A percentile compares a stretch with the other conserved stretches of the same genome.
Conservation (phyloP, 352 stramenopile genomes). For the Phytopythium helicoides region DNA sequence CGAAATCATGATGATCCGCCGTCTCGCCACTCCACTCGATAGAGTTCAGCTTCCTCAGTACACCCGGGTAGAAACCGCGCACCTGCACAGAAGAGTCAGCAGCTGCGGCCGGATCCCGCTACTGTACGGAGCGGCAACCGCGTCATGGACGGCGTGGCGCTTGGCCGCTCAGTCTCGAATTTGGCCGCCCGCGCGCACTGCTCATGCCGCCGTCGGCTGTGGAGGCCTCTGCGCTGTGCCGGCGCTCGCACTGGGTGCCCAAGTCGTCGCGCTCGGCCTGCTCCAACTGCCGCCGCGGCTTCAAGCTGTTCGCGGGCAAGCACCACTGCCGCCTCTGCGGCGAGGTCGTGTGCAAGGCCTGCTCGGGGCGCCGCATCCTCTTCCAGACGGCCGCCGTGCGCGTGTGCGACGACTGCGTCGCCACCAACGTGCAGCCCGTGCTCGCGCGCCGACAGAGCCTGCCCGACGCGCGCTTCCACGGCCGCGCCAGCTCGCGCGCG, state of each 20-base stretch:
- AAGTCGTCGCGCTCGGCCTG: conserved; percentile 64
- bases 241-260: conserved; percentile 71
- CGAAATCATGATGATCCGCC: too few species aligned
- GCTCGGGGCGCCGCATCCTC: conserved; percentile 70
- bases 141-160: not conserved
- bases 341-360: conserved; percentile 70
- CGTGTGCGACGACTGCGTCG: conserved; percentile 74
- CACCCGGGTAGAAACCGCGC: too few species aligned
- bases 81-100: conserved; percentile 6
- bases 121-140: not conserved
- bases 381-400: conserved; percentile 74
- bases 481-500: conserved; percentile 11
- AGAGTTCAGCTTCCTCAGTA: not conserved
- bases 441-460: conserved; percentile 41
- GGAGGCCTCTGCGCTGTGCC: conserved; percentile 51
- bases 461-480: conserved; percentile 21
- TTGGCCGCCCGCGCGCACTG: not conserved
- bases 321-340: conserved; percentile 81
- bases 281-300: conserved; percentile 60
- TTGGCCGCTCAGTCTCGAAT: conserved; percentile 6
- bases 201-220: conserved; percentile 3
- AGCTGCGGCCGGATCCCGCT: not conserved
- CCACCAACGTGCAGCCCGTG: conserved; percentile 47
- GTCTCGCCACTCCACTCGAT: too few species aligned
- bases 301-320: conserved; percentile 64